Conservation (phyloP, 192 early-diverging fungal species). For the Backusella westeae region DNA sequence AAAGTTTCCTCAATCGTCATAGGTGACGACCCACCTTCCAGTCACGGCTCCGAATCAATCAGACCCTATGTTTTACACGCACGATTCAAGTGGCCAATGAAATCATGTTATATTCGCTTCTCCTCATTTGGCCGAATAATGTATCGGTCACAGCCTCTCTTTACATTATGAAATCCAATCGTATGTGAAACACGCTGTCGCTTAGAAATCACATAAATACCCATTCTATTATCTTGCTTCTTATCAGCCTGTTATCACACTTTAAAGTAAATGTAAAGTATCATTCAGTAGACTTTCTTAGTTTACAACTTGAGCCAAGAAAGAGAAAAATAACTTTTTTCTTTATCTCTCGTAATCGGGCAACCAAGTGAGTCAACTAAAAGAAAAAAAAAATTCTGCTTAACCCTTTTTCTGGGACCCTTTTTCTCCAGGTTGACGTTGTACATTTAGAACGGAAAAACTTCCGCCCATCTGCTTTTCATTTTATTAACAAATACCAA, state of each 20-base stretch:
- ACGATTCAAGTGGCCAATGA: background rate
- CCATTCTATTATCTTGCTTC: background rate
- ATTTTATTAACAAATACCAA: background rate
- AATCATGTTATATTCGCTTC: background rate
- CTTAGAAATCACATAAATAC: background rate
- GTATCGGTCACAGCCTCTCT: background rate
- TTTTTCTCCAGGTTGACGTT: background rate
- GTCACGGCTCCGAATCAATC: slow-evolving; percentile 6
- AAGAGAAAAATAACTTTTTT: background rate
- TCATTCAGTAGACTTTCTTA: background rate
- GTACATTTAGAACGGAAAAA: background rate
- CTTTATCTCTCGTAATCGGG: background rate
- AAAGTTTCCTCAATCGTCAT: background rate
- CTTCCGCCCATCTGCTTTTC: background rate
- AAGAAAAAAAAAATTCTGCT: background rate
- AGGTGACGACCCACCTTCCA: background rate
- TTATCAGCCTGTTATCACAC: background rate
- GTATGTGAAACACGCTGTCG: background rate
- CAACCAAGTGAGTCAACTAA: background rate
- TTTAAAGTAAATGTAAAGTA: background rate
- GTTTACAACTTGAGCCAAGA: background rate
- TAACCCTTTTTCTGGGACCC: background rate
- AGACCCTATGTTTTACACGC: slow-evolving; percentile 6
- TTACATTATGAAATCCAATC: background rate
- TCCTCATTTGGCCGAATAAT: background rate